A percentile compares a stretch with the other conserved stretches of the same genome.
Conservation (phyloP, 1,284 basidiomycete genomes). For the Rhodotorula glutinis region DNA sequence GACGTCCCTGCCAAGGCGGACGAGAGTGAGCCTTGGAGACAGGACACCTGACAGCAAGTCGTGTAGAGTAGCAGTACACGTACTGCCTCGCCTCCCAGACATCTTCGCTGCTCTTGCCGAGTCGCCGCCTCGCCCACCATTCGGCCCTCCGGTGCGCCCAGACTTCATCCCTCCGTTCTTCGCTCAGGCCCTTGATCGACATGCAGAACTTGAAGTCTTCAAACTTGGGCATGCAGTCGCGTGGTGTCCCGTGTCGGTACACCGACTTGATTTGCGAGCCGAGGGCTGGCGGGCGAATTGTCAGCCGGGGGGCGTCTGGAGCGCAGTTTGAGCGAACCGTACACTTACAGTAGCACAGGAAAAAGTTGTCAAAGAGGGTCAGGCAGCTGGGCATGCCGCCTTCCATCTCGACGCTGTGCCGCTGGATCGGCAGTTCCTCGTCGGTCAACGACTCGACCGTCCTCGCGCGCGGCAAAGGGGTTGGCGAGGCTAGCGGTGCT, state of each 20-base stretch:
- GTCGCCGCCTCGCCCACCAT: slow-evolving; percentile 78
- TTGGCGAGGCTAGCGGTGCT: background rate
- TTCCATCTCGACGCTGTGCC: slow-evolving; percentile 38
- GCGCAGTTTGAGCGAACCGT: background rate
- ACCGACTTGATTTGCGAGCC: slow-evolving; percentile 76
- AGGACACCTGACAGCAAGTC: too few species aligned
- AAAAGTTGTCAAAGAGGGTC: slow-evolving; percentile 42
- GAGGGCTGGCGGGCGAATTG: slow-evolving; percentile 58
- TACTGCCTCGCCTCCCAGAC: slow-evolving; percentile 86
- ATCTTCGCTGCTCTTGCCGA: slow-evolving; percentile 78
- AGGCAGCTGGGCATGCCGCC: slow-evolving; percentile 42
- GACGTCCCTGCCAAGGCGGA: slow-evolving; percentile 2
- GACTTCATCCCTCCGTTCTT: slow-evolving; percentile 69
- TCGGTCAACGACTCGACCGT: slow-evolving; percentile 38
- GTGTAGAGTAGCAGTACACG: too few species aligned
- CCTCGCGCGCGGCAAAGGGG: slow-evolving; percentile 1
- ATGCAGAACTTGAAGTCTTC: slow-evolving; percentile 96
- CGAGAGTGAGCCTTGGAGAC: background rate
- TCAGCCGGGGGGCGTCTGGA: background rate
- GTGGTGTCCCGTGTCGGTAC: slow-evolving; percentile 78
- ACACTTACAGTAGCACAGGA: slow-evolving; percentile 42
- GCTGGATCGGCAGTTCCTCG: slow-evolving; percentile 42
- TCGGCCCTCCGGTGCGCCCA: slow-evolving; percentile 86
- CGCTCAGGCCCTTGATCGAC: slow-evolving; percentile 71
- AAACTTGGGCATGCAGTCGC: slow-evolving; percentile 72